Evolutionary conservation across 441 rosid genomes (phyloP), one percentile per base, ranked within the genome.

Genomic region (Aleurites moluccanus): DNA sequence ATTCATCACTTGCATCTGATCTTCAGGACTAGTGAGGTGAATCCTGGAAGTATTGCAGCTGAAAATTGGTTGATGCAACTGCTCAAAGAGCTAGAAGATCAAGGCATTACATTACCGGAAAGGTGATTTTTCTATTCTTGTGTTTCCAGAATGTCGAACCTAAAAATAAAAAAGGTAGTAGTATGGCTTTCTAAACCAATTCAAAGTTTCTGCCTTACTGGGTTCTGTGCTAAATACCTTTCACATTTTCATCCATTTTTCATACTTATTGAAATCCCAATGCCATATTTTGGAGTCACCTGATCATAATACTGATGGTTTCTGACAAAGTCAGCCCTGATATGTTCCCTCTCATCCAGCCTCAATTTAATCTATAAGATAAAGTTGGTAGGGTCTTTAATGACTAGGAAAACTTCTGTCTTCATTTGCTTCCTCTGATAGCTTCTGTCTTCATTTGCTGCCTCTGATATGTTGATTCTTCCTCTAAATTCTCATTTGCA

Each of bases 101-200:
- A 91, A 85, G 91, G 92, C 53, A 89, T 91, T 73, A 71, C 77
- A 78, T 83, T 95, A 81, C 96, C 95, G 2, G 95, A 87, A 84
- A 93, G 99, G 99, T 93, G 73, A 77, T 70, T 68, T 77, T 57
- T 64, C 44, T 56, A 50, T 70, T 67, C 64, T 44, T 20, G 16
- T 69, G 60, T 38, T 66, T 50, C 16, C 0, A 44, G n/a, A 67
- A 50, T 62, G 15, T 61, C 14, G 38, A 14, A 7, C 9, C 0
- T 25, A 3, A 21, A 25, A 53, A n/a, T n/a, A n/a, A n/a, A 13
- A 38, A 55, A 61, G n/a, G 33, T 15, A 11, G 59, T 35, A 71
- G 10, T 23, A 30, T 18, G 8, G 18, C 10, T 38, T 13, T 4
- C 4, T 35, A 73, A 55, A 70, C 64, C 21, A 20, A 52, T 35